Conservation (phyloP, 441 rosid species). For the Cnidoscolus chayamansa region DNA sequence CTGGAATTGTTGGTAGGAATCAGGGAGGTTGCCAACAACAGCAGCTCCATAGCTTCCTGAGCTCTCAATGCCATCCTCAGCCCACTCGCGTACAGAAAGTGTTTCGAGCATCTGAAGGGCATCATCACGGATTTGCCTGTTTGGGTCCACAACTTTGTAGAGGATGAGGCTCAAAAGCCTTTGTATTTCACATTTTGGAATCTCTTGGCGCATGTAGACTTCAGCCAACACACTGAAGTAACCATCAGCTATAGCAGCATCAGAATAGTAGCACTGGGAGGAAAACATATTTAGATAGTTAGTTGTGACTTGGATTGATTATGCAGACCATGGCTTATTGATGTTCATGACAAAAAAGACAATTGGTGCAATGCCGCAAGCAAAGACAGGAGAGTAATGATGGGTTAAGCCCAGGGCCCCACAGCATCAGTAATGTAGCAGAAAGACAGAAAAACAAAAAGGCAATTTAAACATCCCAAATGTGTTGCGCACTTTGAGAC, state of each 20-base stretch:
- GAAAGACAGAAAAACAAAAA: background rate
- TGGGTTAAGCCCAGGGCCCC: conserved; percentile 5
- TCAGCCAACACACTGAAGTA: conserved; percentile 98
- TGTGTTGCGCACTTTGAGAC: background rate
- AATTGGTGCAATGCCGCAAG: background rate
- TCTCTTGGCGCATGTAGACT: conserved; percentile 99
- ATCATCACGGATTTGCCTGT: conserved; percentile 98
- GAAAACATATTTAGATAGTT: conserved; percentile 23
- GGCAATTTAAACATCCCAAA: conserved; percentile 5
- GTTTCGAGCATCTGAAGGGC: conserved; percentile 99
- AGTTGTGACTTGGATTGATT: conserved; percentile 5
- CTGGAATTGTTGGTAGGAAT: conserved; percentile 98
- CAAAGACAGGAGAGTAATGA: conserved; percentile 6
- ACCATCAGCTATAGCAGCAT: conserved; percentile 94
- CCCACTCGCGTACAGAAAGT: conserved; percentile 96
- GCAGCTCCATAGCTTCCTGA: conserved; percentile 97
- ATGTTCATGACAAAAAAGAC: background rate
- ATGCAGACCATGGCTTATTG: background rate
- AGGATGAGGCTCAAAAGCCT: conserved; percentile 94
- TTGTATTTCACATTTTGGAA: conserved; percentile 97
- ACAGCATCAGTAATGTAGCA: background rate
- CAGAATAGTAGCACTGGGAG: conserved; percentile 92
- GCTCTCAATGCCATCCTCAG: conserved; percentile 86
- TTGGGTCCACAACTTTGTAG: conserved; percentile 98
- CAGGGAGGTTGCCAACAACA: conserved; percentile 98